Evolutionary conservation across 345 rosid species (phyloP), one percentile per base, ranked within the genome.

Genomic region (Bretschneidera sinensis): DNA sequence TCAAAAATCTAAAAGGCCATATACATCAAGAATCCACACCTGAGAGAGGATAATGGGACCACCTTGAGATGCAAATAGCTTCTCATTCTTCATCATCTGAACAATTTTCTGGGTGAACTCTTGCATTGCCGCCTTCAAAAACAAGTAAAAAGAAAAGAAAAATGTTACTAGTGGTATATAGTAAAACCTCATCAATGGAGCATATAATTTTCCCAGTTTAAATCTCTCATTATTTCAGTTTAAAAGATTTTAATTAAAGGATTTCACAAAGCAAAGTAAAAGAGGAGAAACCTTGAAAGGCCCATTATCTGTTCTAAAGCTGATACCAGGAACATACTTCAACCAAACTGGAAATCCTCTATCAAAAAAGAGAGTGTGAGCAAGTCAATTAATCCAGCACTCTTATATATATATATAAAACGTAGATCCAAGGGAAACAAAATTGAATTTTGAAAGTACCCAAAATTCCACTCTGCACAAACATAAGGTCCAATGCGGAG

Each of bases 391-490:
- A 59, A 70, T 50, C 9, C 19, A 45, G 57, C 34, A 22, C 52
- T 39, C 45, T 24, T n/a, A n/a, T n/a, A 9, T 34, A 43, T 21
- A 25, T 51, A 35, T 54, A n/a, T n/a, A n/a, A 11, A 4, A 5
- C 1, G 10, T n/a, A n/a, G n/a, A n/a, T n/a, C n/a, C n/a, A n/a
- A n/a, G n/a, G n/a, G n/a, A n/a, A n/a, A n/a, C n/a, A n/a, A n/a
- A n/a, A n/a, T n/a, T n/a, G 43, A 17, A 48, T 55, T 3, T 15
- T 16, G 55, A 11, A 34, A 14, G 54, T 87, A 89, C 99, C 99
- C 99, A 53, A 94, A 94, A 80, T 94, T 94, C 99, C 99, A 94
- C 71, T 94, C 99, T 43, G 96, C 99, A 78, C 99, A 94, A 65
- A 94, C 81, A 71, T 94, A 94, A 45, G 99, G 99, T 71, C 99